Percentiles rank a stretch among this genome's conserved stretches.
These are phyloP conservation scores for Solanum acaule DNA, from an alignment of 257 asterid species.

Conservation along the genomic window DNA sequence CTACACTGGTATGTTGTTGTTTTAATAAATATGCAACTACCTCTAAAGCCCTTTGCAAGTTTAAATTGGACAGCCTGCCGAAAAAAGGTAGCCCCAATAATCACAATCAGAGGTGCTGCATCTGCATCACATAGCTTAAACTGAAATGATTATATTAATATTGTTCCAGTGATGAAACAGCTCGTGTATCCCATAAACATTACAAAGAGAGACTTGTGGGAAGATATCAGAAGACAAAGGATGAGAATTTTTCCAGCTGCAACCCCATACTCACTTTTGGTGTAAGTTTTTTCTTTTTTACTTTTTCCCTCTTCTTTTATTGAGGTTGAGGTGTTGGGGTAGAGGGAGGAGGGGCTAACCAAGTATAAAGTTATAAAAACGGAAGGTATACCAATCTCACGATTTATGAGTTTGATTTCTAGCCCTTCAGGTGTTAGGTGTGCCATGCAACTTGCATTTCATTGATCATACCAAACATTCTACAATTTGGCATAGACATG, in stretches of 20 bases:
- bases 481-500: background rate
- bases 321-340: background rate
- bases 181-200: background rate
- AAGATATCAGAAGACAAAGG: background rate
- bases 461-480: background rate
- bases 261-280: background rate
- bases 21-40: background rate
- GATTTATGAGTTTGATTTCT: background rate
- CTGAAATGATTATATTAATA: background rate
- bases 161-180: background rate
- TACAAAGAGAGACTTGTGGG: background rate
- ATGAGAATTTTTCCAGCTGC: background rate
- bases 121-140: background rate
- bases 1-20: background rate
- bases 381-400: background rate
- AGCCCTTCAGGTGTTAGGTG: background rate
- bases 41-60: background rate
- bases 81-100: background rate
- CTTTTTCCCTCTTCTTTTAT: background rate
- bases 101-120: background rate
- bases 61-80: background rate
- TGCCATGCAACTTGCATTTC: background rate
- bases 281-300: background rate
- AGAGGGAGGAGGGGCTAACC: background rate
- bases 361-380: background rate